These are phyloP conservation scores for Helicostylum pulchrum DNA, from an alignment of 192 early-diverging fungal genomes.

Conservation along the genomic window DNA sequence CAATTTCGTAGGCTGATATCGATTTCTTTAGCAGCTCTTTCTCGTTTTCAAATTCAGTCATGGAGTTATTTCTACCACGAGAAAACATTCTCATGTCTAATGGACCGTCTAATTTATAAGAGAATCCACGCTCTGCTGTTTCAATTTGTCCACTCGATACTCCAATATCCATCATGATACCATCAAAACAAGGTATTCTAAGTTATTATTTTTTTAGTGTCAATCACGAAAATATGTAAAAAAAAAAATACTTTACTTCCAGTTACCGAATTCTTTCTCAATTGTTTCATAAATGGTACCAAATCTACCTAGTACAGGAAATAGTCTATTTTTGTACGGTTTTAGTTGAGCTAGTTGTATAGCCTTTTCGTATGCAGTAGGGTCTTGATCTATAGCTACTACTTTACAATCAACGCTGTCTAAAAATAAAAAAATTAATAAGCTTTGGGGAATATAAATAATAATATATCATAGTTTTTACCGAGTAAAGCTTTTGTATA, in stretches of 20 bases:
- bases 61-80: constrained; percentile 16
- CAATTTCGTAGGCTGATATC: constrained; percentile 59
- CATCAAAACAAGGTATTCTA: constrained; percentile 54
- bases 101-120: constrained; percentile 61
- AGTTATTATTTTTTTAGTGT: not conserved
- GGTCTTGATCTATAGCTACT: constrained; percentile 72
- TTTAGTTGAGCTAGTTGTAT: constrained; percentile 46
- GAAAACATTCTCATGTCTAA: constrained; percentile 77
- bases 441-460: not conserved
- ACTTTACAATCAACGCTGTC: constrained; percentile 52
- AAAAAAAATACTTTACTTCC: constrained; percentile 12
- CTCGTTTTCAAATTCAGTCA: constrained; percentile 16
- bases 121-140: constrained; percentile 64
- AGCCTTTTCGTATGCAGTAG: constrained; percentile 56
- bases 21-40: constrained; percentile 29
- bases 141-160: constrained; percentile 68
- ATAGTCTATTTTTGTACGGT: constrained; percentile 43
- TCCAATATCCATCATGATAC: constrained; percentile 74
- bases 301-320: constrained; percentile 59
- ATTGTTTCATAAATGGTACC: constrained; percentile 47
- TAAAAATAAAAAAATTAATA: not conserved
- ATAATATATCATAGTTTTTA: constrained; percentile 13
- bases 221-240: not conserved
- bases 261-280: constrained; percentile 17
- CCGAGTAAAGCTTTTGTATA: constrained; percentile 67